Percentiles rank a stretch among this genome's conserved stretches.
Conservation (phyloP, 2,329 filamentous ascomycete genomes). For the Tolypocladium tundrense region DNA sequence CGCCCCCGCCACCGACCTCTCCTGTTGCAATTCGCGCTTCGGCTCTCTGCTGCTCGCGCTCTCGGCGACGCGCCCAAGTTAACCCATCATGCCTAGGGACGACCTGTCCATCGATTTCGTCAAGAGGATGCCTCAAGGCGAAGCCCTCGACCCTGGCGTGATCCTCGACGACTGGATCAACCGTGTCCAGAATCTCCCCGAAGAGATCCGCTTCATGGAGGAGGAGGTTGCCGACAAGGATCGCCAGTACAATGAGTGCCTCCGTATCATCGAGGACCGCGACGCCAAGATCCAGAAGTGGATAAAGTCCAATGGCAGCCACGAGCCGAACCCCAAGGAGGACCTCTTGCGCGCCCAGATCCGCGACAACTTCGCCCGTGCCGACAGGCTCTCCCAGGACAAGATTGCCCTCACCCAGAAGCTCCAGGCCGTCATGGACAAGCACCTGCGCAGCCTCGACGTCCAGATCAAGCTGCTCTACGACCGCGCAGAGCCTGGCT, state of each 20-base stretch:
- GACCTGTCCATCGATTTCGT: slow-evolving; percentile 62
- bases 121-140: slow-evolving; percentile 52
- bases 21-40: slow-evolving; percentile 4
- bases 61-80: slow-evolving; percentile 20
- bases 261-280: slow-evolving; percentile 58
- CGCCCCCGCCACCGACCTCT: not conserved
- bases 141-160: slow-evolving; percentile 53
- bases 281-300: slow-evolving; percentile 72
- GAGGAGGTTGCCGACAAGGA: slow-evolving; percentile 79
- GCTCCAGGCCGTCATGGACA: slow-evolving; percentile 47
- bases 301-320: slow-evolving; percentile 67
- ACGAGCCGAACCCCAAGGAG: slow-evolving; percentile 66
- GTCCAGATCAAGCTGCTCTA: slow-evolving; percentile 50
- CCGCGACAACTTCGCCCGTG: slow-evolving; percentile 55
- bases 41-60: slow-evolving; percentile 11
- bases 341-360: slow-evolving; percentile 56
- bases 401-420: slow-evolving; percentile 63
- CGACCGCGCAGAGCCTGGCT: slow-evolving; percentile 51
- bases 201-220: slow-evolving; percentile 73
- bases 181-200: slow-evolving; percentile 66
- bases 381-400: slow-evolving; percentile 62
- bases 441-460: slow-evolving; percentile 54
- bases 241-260: slow-evolving; percentile 56
- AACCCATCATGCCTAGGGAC: slow-evolving; percentile 64
- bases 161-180: slow-evolving; percentile 73